phyloP scores from a whole-genome alignment of 2,329 filamentous ascomycete species.

The Penicillium sp. region DNA sequence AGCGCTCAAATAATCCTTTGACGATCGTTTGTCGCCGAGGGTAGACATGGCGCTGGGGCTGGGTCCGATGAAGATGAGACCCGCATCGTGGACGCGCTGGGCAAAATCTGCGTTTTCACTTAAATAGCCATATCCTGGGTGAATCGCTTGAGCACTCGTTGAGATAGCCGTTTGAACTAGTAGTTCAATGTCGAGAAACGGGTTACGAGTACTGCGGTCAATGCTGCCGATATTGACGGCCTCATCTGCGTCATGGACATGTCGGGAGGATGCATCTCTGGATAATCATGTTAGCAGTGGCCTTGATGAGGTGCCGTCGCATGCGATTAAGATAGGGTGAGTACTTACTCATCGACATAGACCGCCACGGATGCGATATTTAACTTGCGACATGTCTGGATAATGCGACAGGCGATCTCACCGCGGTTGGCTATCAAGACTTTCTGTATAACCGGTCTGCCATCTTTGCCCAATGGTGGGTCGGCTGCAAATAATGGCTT shows the following conservation, averaged over 20 bases:
- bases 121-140: conserved; percentile 39
- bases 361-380: conserved; percentile 23
- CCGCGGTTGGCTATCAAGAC: conserved; percentile 30
- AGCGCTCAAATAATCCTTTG: conserved; percentile 21
- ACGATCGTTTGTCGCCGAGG: conserved; percentile 33
- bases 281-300: neutral
- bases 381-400: conserved; percentile 24
- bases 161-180: conserved; percentile 19
- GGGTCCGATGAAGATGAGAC: conserved; percentile 37
- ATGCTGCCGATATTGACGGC: conserved; percentile 29
- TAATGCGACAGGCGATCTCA: conserved; percentile 32
- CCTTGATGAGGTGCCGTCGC: neutral
- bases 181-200: conserved; percentile 5
- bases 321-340: neutral
- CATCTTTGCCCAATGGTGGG: conserved; percentile 14
- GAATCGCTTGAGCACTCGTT: conserved; percentile 27
- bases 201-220: conserved; percentile 16
- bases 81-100: conserved; percentile 25
- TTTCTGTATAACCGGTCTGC: conserved; percentile 21
- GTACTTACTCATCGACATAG: conserved; percentile 20
- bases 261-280: conserved; percentile 30
- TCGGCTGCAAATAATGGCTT: conserved; percentile 18
- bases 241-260: conserved; percentile 35
- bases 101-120: conserved; percentile 37
- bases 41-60: conserved; percentile 30